These are phyloP conservation scores for Acmispon strigosus DNA, from an alignment of 306 rosid genomes.

Conservation along the genomic window DNA sequence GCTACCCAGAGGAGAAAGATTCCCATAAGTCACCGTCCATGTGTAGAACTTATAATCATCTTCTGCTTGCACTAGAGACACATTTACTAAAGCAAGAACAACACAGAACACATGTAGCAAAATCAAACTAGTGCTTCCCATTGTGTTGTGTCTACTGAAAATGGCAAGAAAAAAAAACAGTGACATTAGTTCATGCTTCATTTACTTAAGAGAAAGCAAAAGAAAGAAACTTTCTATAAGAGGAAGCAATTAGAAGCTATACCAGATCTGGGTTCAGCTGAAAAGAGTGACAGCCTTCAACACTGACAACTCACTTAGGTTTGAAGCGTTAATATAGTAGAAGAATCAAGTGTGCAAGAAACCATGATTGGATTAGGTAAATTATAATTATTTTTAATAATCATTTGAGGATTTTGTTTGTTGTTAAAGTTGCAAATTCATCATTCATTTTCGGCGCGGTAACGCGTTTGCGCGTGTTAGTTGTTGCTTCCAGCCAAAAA, in stretches of 20 bases:
- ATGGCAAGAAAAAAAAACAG: not conserved
- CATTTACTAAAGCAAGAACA: constrained; percentile 32
- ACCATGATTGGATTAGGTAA: not conserved
- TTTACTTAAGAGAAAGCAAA: not conserved
- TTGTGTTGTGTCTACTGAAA: constrained; percentile 32
- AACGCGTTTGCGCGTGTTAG: constrained; percentile 49
- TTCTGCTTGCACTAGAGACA: constrained; percentile 61
- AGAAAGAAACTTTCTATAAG: not conserved
- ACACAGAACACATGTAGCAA: constrained; percentile 36
- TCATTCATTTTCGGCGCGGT: constrained; percentile 20
- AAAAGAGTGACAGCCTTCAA: constrained; percentile 1
- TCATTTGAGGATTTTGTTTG: not conserved
- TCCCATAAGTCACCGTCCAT: constrained; percentile 93
- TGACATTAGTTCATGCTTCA: not conserved
- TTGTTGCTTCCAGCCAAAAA: constrained; percentile 26
- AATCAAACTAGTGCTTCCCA: constrained; percentile 44
- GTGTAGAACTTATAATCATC: constrained; percentile 67
- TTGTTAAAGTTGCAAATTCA: not conserved
- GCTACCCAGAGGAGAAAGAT: constrained; percentile 63
- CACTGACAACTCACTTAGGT: constrained; percentile 3
- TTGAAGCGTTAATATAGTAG: not conserved
- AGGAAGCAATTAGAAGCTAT: not conserved
- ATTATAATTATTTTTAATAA: not conserved
- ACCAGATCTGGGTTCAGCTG: constrained; percentile 26
- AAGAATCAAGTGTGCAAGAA: not conserved